Conservation (phyloP, 176 grass and related monocot genomes). For the Elymus sibiricus region DNA sequence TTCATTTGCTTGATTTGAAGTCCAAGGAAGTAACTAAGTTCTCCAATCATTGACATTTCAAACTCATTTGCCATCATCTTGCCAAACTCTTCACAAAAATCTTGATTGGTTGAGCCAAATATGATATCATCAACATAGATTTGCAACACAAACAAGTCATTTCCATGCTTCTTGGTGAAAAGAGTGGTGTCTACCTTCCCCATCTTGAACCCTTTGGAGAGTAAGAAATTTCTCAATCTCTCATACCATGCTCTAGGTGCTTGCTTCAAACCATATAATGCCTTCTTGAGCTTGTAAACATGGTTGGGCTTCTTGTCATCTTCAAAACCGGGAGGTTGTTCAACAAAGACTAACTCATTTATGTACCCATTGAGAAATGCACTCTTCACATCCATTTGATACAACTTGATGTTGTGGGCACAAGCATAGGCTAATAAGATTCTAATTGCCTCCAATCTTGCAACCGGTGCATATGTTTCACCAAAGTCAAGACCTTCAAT, state of each 20-base stretch:
- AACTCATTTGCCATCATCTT: neutral
- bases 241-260: too few species aligned
- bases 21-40: neutral
- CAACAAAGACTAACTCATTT: neutral
- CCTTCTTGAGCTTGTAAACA: too few species aligned
- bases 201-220: too few species aligned
- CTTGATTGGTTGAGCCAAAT: too few species aligned
- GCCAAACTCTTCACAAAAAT: neutral
- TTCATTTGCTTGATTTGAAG: neutral
- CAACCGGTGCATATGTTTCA: neutral
- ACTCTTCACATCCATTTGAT: conserved; percentile 3
- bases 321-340: neutral
- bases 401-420: too few species aligned
- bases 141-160: too few species aligned
- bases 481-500: neutral
- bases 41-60: neutral
- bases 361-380: neutral
- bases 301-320: neutral
- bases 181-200: too few species aligned
- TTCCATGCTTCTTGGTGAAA: too few species aligned
- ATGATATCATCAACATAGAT: too few species aligned
- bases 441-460: neutral
- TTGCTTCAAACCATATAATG: too few species aligned
- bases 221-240: too few species aligned
- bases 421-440: neutral